A percentile compares a stretch with the other conserved stretches of the same genome.
phyloP scores from a whole-genome alignment of 441 rosid species.

The Breynia disticha region DNA sequence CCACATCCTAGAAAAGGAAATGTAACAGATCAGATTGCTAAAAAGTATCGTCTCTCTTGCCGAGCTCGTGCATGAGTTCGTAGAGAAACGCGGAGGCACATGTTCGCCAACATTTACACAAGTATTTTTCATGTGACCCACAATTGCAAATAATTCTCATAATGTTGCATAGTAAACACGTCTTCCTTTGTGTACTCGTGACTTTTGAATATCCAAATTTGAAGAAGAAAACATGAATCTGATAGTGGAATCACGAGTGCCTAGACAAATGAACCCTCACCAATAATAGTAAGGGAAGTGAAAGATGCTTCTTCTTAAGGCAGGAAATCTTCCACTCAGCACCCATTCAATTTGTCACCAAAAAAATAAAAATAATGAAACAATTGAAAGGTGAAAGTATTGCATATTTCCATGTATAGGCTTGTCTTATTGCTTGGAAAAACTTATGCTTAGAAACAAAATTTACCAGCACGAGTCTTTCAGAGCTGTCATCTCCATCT shows the following conservation, averaged over 20 bases:
- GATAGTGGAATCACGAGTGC: too few relatives aligned
- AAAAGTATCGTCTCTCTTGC: too few relatives aligned
- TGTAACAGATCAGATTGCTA: too few relatives aligned
- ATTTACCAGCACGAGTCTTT: constrained; percentile 20
- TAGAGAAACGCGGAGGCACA: too few relatives aligned
- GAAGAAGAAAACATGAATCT: too few relatives aligned
- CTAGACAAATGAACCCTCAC: not conserved
- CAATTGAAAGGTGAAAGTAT: constrained; percentile 20
- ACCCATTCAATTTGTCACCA: constrained; percentile 26
- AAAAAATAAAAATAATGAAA: constrained; percentile 17
- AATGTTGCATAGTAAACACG: too few relatives aligned
- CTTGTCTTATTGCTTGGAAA: constrained; percentile 33
- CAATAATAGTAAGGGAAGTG: not conserved
- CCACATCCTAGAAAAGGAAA: too few relatives aligned
- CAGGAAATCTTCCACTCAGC: constrained; percentile 16
- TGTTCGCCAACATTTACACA: too few relatives aligned
- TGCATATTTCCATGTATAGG: constrained; percentile 4
- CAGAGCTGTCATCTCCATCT: constrained; percentile 26
- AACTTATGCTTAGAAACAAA: constrained; percentile 24
- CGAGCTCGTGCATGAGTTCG: too few relatives aligned
- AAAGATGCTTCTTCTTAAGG: constrained; percentile 16
- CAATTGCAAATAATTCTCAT: too few relatives aligned
- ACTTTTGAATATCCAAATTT: not conserved
- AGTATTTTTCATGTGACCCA: too few relatives aligned
- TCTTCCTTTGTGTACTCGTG: not conserved